Base-by-base conservation (phyloP, 1,284 basidiomycete genomes). In the Cerioporus squamosus region DNA sequence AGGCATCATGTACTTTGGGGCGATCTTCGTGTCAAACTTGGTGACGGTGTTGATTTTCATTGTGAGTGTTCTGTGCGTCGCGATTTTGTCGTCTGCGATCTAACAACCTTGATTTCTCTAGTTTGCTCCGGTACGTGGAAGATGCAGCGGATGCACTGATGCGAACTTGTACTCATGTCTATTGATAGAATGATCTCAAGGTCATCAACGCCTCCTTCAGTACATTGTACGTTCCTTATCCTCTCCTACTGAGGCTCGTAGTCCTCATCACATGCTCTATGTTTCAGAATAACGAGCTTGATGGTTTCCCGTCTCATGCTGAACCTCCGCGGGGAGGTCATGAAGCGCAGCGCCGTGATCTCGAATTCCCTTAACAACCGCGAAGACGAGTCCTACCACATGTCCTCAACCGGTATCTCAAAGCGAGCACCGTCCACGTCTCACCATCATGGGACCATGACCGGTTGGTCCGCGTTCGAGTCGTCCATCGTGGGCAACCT, bases 271-370 rank as follows among this genome's bases (percentile, higher is more conserved):
- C 45, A 8, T 2, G 17, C 9, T 12, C 20, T 7, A 14, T 26
- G 26, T n/a, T 42, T n/a, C 36, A 70, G 68, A 5, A 67, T 70
- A 24, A 70, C 68, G 8, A 67, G 64, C 51, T 53, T 70, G 24
- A 68, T 70, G 68, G 67, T 70, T 17, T 68, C 68, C 18, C 66
- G 68, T 18, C 65, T 70, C 22, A 70, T 70, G 66, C 63, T 70
- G 29, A 70, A 70, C 54, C 60, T 70, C 15, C 67, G 68, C 36
- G 48, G 51, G 10, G 65, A 68, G 45, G 65, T 64, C 12, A 43
- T 66, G 23, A 53, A 60, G 29, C 57, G 63, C 39, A 48, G 52
- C 17, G 58, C 59, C 23, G 61, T 61, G 47, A 51, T 66, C 8
- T 42, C 50, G 12, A 15, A 52, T 5, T 40, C 46, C 15, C 26